Evolutionary conservation across 2,329 filamentous ascomycete species (phyloP).

Genomic region (Penicillium janthinellum): DNA sequence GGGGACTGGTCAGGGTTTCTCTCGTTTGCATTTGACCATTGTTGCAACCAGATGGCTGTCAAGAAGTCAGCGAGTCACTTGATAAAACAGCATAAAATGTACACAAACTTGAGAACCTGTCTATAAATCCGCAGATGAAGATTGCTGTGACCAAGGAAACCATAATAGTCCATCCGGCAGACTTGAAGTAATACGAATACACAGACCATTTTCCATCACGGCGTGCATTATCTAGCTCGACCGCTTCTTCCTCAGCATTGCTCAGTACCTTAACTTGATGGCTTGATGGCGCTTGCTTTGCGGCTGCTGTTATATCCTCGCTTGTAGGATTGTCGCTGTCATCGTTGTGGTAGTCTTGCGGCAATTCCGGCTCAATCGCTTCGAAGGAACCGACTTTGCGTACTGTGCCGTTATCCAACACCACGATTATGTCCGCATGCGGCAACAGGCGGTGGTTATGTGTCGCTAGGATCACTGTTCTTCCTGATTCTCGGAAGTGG

Average conservation of each 20-base stretch:
- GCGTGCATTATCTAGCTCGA: background rate
- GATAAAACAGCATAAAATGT: background rate
- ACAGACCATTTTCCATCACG: slow-evolving; percentile 17
- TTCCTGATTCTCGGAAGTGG: slow-evolving; percentile 37
- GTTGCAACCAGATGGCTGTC: slow-evolving; percentile 49
- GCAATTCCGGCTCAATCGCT: background rate
- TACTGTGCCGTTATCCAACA: slow-evolving; percentile 8
- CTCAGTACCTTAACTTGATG: background rate
- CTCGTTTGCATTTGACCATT: slow-evolving; percentile 51
- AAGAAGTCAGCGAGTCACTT: background rate
- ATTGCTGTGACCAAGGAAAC: background rate
- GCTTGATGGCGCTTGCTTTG: background rate
- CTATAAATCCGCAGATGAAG: slow-evolving; percentile 4
- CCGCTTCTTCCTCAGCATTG: background rate
- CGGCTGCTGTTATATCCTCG: background rate
- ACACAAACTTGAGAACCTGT: slow-evolving; percentile 11
- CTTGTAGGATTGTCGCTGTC: background rate
- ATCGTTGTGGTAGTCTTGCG: slow-evolving; percentile 1
- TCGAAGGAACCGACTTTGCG: slow-evolving; percentile 3
- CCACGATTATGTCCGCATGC: slow-evolving; percentile 6
- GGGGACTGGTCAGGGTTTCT: slow-evolving; percentile 39
- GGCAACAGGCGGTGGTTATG: slow-evolving; percentile 16
- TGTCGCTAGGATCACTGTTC: slow-evolving; percentile 35
- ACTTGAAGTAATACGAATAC: slow-evolving; percentile 16
- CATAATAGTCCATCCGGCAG: slow-evolving; percentile 1